These are phyloP conservation scores for Calocera viscosa DNA, from an alignment of 768 basidiomycete species.

Conservation along the genomic window DNA sequence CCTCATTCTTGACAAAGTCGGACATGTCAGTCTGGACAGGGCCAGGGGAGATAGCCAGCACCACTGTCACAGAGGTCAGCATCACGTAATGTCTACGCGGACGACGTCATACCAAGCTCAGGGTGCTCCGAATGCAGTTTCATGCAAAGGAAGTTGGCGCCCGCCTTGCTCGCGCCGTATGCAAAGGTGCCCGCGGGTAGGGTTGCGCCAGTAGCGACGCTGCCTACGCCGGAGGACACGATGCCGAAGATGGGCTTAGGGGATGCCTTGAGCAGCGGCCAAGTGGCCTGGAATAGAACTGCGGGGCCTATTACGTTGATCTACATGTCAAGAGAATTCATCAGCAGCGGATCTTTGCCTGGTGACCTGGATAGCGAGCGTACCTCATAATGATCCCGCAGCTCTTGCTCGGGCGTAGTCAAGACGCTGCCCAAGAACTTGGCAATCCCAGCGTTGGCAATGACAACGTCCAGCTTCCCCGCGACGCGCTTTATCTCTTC, in stretches of 20 bases:
- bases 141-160: constrained; percentile 14
- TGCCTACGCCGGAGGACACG: constrained; percentile 12
- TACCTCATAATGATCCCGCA: constrained; percentile 9
- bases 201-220: constrained; percentile 4
- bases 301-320: constrained; percentile 18
- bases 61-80: too few species aligned
- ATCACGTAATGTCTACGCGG: too few species aligned
- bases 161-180: constrained; percentile 16
- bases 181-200: neutral
- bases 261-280: constrained; percentile 12
- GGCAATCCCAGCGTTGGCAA: constrained; percentile 20
- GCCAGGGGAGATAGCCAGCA: constrained; percentile 7
- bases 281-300: constrained; percentile 18
- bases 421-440: neutral
- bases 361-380: too few species aligned
- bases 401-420: neutral
- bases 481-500: constrained; percentile 12
- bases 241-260: constrained; percentile 13
- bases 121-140: constrained; percentile 11
- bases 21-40: constrained; percentile 9
- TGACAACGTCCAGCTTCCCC: constrained; percentile 18
- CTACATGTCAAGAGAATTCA: neutral
- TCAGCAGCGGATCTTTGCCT: too few species aligned
- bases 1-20: neutral
- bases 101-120: neutral